Base-by-base conservation (phyloP, 1,139 yeast genomes). In the Suzukiozyma palmioleophila region DNA sequence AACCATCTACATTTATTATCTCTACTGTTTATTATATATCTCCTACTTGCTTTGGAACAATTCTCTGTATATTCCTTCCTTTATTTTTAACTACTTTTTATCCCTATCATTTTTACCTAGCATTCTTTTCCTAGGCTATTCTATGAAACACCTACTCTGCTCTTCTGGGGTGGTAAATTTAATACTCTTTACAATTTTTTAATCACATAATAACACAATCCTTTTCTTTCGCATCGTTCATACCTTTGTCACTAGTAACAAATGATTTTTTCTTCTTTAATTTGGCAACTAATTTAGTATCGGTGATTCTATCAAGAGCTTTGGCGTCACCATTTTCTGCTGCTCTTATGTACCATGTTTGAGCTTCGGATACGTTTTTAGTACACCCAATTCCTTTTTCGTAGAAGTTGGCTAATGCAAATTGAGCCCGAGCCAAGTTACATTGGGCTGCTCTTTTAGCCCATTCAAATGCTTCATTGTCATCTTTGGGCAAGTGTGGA, bases 391-490 rank as follows among this genome's bases (percentile, higher is more conserved):
- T 79, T 1, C 97, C 97, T 56, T 81, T 77, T 46, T 88, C 95
- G 55, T 79, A 79, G 53, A 90, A 89, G 56, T 84, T 84, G 16
- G 92, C 96, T 34, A 88, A 69, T 0, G 95, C 87, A 59, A 78
- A 83, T 69, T 89, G 96, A 1, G 96, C 97, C 59, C 87, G 88
- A 15, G 89, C 75, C 24, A 76, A 70, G 15, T 86, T 85, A 36
- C 79, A 66, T 39, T 74, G 68, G 0, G 97, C 97, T 0, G 97
- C 92, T 47, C 88, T 73, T 43, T 78, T 66, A 1, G 97, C 97
- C 97, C 97, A 92, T 55, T 87, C 94, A 60, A 84, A 92, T 1
- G 97, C 95, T 60, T 90, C 96, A 42, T 68, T 75, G 46, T 84
- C 88, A 58, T 90, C 94, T 47, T 79, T 78, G 12, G 82, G 84